Percentiles rank a stretch among this genome's conserved stretches.
These are phyloP conservation scores for Vigna angularis DNA, from an alignment of 306 rosid species.

Conservation along the genomic window DNA sequence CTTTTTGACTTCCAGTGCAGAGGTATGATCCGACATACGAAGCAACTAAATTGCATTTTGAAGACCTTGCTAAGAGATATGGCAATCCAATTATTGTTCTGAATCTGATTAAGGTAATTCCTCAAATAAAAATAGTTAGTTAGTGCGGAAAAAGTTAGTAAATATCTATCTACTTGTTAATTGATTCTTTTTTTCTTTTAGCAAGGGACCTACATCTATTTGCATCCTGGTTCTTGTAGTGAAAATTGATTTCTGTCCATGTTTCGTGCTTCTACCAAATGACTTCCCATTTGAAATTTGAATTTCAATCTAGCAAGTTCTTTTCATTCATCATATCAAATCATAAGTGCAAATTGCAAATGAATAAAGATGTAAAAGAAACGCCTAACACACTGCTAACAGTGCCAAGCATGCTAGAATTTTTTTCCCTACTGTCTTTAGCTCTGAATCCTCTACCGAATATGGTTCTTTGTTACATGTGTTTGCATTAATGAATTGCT, in stretches of 20 bases:
- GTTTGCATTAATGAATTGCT: constrained; percentile 12
- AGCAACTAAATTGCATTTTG: constrained; percentile 91
- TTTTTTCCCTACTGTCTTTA: neutral
- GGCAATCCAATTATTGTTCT: constrained; percentile 93
- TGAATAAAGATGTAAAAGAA: neutral
- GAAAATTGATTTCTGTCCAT: constrained; percentile 14
- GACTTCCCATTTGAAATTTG: constrained; percentile 21
- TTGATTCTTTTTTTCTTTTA: constrained; percentile 20
- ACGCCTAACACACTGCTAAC: neutral
- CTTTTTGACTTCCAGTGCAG: constrained; percentile 72
- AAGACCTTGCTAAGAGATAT: constrained; percentile 88
- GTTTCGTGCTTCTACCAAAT: constrained; percentile 17
- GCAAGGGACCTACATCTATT: neutral
- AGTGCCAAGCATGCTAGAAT: constrained; percentile 1
- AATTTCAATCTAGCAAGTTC: constrained; percentile 2
- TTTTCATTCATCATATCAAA: neutral
- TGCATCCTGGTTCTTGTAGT: neutral
- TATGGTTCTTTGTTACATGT: neutral
- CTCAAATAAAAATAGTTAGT: constrained; percentile 21
- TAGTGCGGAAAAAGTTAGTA: constrained; percentile 12
- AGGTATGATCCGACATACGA: constrained; percentile 96
- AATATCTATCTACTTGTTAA: constrained; percentile 12
- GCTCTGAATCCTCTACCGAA: neutral
- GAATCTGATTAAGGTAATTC: constrained; percentile 84
- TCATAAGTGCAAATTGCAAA: neutral